Base-by-base conservation (phyloP, 305 asterid species). In the Stenogyne calaminthoides region DNA sequence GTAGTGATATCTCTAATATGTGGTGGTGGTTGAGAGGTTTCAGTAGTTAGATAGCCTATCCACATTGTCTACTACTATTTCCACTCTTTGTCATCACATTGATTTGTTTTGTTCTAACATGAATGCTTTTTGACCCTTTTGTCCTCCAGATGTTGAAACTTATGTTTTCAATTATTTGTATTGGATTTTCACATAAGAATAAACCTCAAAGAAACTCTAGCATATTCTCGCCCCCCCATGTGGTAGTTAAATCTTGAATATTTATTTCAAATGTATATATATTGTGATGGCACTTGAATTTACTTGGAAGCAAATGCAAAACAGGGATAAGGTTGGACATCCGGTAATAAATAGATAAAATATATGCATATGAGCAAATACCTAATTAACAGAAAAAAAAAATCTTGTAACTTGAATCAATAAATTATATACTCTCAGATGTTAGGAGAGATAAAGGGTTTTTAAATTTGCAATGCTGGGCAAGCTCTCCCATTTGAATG, bases 41-140 rank as follows among this genome's bases (percentile, higher is more conserved):
- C 0, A 71, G 71, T 47, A 64, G 46, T 76, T 63, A 60, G 60
- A 67, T 64, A 66, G 56, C 65, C 67, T 78, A 81, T 84, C 85
- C 77, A 76, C 66, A 66, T 36, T 74, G 40, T 76, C 70, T 68
- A 36, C 71, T 49, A 42, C 65, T 36, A 10, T 9, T 9, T 25
- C 36, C 36, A 32, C 36, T 32, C 36, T 32, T 32, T 32, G n/a
- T n/a, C n/a, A n/a, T n/a, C n/a, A n/a, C n/a, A n/a, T n/a, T n/a
- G 36, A 32, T 32, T 32, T 16, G 15, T 44, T 59, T 52, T 15
- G 49, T 70, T 44, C 20, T 10, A 57, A 57, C 47, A 10, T 47
- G 61, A 2, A 10, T 22, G 44, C 55, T 36, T 40, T 64, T 67
- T 74, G 73, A 69, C 75, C 36, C 40, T 60, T 71, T 70, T 60